Evolutionary conservation across 495 filamentous ascomycete genomes (phyloP).

Genomic region (Penicillium flavigenum): DNA sequence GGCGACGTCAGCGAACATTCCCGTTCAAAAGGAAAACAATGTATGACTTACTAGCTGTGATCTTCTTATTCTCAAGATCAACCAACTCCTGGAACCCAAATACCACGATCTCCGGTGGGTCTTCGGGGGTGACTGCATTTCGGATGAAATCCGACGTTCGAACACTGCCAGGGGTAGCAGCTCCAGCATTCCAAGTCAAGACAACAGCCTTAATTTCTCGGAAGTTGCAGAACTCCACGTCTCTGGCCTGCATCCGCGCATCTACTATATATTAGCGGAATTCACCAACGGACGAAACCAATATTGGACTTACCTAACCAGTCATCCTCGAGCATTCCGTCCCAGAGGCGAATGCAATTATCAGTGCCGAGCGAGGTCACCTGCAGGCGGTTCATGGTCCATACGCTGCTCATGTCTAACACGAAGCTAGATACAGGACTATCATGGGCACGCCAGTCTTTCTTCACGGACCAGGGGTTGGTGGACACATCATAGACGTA

Average conservation of each 20-base stretch:
- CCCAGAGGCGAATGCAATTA: slow-evolving; percentile 83
- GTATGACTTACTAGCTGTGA: slow-evolving; percentile 78
- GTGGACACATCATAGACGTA: slow-evolving; percentile 84
- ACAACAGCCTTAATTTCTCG: slow-evolving; percentile 73
- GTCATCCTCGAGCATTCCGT: slow-evolving; percentile 89
- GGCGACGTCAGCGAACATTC: slow-evolving; percentile 22
- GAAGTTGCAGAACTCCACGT: slow-evolving; percentile 80
- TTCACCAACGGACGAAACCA: background rate
- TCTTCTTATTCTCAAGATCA: slow-evolving; percentile 93
- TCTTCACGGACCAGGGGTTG: slow-evolving; percentile 83
- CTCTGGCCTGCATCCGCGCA: slow-evolving; percentile 76
- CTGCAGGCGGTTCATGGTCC: slow-evolving; percentile 80
- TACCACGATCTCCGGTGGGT: slow-evolving; percentile 83
- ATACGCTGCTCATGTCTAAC: slow-evolving; percentile 78
- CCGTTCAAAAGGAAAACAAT: background rate
- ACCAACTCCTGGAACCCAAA: slow-evolving; percentile 99
- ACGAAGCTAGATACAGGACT: slow-evolving; percentile 74
- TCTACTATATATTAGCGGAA: slow-evolving; percentile 51
- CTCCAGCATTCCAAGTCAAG: slow-evolving; percentile 96
- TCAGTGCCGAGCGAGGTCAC: slow-evolving; percentile 89
- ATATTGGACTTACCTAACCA: slow-evolving; percentile 65
- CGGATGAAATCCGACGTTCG: slow-evolving; percentile 75
- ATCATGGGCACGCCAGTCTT: slow-evolving; percentile 91
- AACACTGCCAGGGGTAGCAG: slow-evolving; percentile 79
- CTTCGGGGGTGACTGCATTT: slow-evolving; percentile 64